A percentile compares a stretch with the other conserved stretches of the same genome.
Evolutionary conservation across 345 rosid genomes (phyloP).

Genomic region (Populus nigra): DNA sequence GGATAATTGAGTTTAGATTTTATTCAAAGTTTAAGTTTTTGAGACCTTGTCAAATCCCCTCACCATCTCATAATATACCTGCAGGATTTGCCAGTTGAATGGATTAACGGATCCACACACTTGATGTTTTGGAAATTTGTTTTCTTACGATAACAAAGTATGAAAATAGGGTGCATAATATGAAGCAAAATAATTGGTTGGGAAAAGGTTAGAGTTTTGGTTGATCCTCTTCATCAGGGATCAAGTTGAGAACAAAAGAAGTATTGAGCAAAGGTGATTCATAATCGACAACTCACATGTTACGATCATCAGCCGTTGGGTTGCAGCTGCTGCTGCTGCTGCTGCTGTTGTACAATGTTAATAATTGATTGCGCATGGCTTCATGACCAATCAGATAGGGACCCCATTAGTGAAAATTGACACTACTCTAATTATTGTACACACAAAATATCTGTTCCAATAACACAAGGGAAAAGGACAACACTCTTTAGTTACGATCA

Average conservation of each 20-base stretch:
- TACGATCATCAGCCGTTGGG: not conserved
- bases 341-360: not conserved
- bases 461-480: not conserved
- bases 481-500: not conserved
- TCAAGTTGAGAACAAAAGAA: not conserved
- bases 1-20: no score
- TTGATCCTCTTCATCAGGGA: not conserved
- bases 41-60: no score
- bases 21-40: no score
- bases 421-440: not conserved
- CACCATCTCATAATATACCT: no score
- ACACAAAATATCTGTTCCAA: not conserved
- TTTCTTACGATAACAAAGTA: no score
- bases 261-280: not conserved
- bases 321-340: not conserved
- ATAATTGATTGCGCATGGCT: slow-evolving; percentile 16
- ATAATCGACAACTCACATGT: slow-evolving; percentile 5
- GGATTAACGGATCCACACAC: no score
- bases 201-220: not conserved
- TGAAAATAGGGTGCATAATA: no score
- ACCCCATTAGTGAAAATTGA: not conserved
- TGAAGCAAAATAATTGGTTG: not conserved
- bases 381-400: not conserved
- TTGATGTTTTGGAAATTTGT: no score
- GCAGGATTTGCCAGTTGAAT: no score